These are phyloP conservation scores for Oemleria cerasiformis DNA, from an alignment of 306 rosid species.

Conservation along the genomic window DNA sequence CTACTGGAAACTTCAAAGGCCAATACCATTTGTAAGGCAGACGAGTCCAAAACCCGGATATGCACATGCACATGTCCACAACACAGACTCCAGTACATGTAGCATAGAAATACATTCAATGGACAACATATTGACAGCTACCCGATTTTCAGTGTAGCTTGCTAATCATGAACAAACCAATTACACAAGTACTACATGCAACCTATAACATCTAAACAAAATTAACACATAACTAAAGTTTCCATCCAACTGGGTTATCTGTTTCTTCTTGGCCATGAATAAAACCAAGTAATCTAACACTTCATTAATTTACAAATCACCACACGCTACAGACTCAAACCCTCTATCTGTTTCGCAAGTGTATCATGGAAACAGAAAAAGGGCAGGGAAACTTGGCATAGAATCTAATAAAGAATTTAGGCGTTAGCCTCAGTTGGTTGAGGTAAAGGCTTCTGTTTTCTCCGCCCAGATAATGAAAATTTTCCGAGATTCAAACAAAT, in stretches of 20 bases:
- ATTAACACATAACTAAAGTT: neutral
- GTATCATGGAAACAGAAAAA: neutral
- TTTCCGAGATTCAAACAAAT: constrained; percentile 25
- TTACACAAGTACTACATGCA: neutral
- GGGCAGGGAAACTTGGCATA: neutral
- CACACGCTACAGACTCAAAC: neutral
- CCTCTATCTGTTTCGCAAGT: neutral
- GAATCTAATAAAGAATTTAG: neutral
- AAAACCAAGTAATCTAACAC: neutral
- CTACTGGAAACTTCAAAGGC: neutral
- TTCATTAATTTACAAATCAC: constrained; percentile 1
- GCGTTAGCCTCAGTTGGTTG: neutral
- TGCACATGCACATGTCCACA: neutral
- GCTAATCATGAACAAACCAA: neutral
- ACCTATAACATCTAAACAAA: neutral
- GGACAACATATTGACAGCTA: neutral
- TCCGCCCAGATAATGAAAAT: constrained; percentile 29
- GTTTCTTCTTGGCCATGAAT: neutral
- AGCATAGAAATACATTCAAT: constrained; percentile 3
- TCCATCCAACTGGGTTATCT: constrained; percentile 1
- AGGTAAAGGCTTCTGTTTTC: neutral
- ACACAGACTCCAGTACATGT: neutral
- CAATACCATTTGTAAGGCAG: neutral
- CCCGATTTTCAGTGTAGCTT: neutral
- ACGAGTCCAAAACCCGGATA: neutral